Evolutionary conservation across 108 stramenopile genomes (phyloP), one percentile per base, ranked within the genome.

Genomic region (Seminavis robusta): DNA sequence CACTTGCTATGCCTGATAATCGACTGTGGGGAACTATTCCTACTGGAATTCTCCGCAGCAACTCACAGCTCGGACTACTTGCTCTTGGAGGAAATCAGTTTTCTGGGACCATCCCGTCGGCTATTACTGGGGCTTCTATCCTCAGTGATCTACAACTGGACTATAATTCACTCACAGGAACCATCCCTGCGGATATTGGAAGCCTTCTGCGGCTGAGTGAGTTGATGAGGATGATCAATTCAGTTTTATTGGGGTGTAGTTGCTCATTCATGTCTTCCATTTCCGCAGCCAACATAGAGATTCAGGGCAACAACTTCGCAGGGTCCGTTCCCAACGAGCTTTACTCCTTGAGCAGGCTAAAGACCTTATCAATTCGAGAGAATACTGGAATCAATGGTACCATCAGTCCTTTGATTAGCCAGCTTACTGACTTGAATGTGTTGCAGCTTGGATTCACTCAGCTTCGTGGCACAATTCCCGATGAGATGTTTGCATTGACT

Each of bases 381-480:
- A n/a, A n/a, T n/a, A n/a, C n/a, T n/a, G n/a, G n/a, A n/a, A n/a
- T n/a, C n/a, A n/a, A n/a, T n/a, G n/a, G n/a, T n/a, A n/a, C n/a
- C n/a, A n/a, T n/a, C n/a, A n/a, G n/a, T n/a, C n/a, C n/a, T n/a
- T n/a, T n/a, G n/a, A n/a, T n/a, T n/a, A n/a, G n/a, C 2, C 10
- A 55, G 2, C n/a, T n/a, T 3, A 15, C 34, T 20, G 16, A 42
- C 15, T 6, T 62, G 16, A 36, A 34, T 2, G 34, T 24, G 9
- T 61, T 60, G 55, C 5, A 65, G 23, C 47, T 79, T 3, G 42
- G 64, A 21, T 52, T 59, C 34, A 90, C 86, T 47, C 49, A 42
- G 19, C 58, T 90, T 42, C 39, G 47, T 8, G 80, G 84, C 4
- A 28, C 34, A 9, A 64, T 90, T 11, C 89, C 85, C 17, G 37